phyloP scores from a whole-genome alignment of 345 rosid genomes.

The Eucalyptus dawsonii region DNA sequence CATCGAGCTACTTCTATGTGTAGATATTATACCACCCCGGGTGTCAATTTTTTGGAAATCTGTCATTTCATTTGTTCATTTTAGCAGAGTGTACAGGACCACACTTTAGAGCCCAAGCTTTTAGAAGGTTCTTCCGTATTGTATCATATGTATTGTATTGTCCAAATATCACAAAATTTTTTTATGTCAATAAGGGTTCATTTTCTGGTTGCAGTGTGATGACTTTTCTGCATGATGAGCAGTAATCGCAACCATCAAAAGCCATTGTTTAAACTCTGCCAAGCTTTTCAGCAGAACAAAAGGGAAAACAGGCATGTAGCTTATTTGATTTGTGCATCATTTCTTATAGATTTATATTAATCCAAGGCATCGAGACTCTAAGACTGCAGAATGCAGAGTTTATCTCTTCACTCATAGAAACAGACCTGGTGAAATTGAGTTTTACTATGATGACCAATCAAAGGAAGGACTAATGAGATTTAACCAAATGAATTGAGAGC shows the following conservation, averaged over 20 bases:
- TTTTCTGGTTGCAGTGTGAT: background rate
- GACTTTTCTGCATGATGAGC: background rate
- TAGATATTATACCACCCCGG: background rate
- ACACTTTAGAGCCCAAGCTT: background rate
- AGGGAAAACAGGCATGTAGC: background rate
- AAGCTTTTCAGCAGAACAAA: background rate
- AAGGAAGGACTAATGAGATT: background rate
- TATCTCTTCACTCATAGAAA: background rate
- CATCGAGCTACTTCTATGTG: constrained; percentile 61
- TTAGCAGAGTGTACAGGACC: background rate
- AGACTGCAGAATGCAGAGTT: background rate
- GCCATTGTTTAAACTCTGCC: background rate
- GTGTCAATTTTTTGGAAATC: background rate
- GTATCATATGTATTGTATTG: background rate
- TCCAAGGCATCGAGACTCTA: background rate
- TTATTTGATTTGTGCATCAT: background rate
- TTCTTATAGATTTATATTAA: background rate
- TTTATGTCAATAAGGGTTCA: background rate
- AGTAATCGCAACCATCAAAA: background rate
- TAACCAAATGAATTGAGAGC: background rate
- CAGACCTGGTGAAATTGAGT: background rate
- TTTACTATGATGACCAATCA: background rate
- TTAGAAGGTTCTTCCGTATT: background rate
- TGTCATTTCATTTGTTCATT: background rate
- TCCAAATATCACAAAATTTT: background rate